Conservation (phyloP, 2,329 filamentous ascomycete species). For the Fusarium zealandicum region DNA sequence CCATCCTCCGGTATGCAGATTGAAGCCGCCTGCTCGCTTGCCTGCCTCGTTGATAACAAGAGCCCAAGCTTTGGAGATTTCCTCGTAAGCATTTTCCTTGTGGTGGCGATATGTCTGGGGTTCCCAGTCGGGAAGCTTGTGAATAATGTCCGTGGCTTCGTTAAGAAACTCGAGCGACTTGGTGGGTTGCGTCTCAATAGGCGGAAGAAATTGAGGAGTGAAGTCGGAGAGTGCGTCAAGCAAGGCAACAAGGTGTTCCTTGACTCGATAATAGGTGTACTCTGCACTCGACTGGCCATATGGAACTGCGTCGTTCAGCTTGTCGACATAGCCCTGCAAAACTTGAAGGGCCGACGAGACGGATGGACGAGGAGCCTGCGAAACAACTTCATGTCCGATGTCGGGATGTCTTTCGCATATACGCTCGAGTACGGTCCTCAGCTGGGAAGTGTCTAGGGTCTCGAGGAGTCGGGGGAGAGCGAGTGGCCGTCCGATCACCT, state of each 20-base stretch:
- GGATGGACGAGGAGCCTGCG: slow-evolving; percentile 85
- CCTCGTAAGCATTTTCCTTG: slow-evolving; percentile 95
- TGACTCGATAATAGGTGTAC: slow-evolving; percentile 94
- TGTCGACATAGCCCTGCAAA: slow-evolving; percentile 80
- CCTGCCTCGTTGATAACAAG: slow-evolving; percentile 88
- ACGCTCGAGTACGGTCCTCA: slow-evolving; percentile 85
- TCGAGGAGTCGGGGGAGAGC: slow-evolving; percentile 80
- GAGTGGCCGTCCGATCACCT: slow-evolving; percentile 67
- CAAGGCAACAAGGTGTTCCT: slow-evolving; percentile 78
- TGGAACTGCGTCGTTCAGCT: slow-evolving; percentile 81
- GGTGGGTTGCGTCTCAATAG: slow-evolving; percentile 83
- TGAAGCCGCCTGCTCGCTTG: slow-evolving; percentile 89
- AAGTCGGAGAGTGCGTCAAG: slow-evolving; percentile 93
- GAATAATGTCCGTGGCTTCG: slow-evolving; percentile 87
- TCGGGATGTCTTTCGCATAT: slow-evolving; percentile 91
- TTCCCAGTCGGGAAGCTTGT: slow-evolving; percentile 90
- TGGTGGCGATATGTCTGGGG: slow-evolving; percentile 87
- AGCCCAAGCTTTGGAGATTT: slow-evolving; percentile 92
- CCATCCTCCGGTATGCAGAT: slow-evolving; percentile 89
- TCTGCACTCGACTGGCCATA: slow-evolving; percentile 86
- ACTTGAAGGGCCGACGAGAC: slow-evolving; percentile 82
- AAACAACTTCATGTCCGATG: slow-evolving; percentile 83
- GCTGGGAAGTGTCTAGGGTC: slow-evolving; percentile 84
- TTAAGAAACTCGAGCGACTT: slow-evolving; percentile 88
- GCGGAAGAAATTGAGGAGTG: slow-evolving; percentile 93